A percentile compares a stretch with the other conserved stretches of the same genome.
Evolutionary conservation across 2,329 filamentous ascomycete genomes (phyloP).

Genomic region (Parastagonospora nodorum): DNA sequence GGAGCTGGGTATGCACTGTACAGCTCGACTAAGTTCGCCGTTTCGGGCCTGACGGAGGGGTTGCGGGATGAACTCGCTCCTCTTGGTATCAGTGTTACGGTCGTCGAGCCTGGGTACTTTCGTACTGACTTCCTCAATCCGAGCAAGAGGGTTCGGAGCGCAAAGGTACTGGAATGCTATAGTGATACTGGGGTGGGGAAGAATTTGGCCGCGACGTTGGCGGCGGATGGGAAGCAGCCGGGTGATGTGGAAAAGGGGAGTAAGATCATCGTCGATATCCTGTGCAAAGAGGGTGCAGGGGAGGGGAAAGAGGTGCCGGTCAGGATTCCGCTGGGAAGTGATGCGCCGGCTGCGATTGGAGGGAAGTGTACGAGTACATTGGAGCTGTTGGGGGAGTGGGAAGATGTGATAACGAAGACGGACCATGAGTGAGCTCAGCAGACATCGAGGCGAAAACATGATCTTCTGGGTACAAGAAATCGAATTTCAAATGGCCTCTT

Average conservation of each 20-base stretch:
- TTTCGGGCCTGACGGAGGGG: conserved; percentile 51
- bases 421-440: conserved; percentile 15
- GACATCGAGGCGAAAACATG: background rate
- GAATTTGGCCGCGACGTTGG: conserved; percentile 38
- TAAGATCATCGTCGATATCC: conserved; percentile 59
- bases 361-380: conserved; percentile 23
- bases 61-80: conserved; percentile 52
- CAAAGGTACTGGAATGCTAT: conserved; percentile 34
- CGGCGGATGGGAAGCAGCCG: conserved; percentile 55
- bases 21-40: conserved; percentile 53
- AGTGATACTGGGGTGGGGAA: conserved; percentile 42
- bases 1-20: conserved; percentile 52
- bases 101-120: conserved; percentile 58
- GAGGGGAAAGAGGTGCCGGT: conserved; percentile 58
- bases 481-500: no score
- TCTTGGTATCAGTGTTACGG: conserved; percentile 51
- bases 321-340: conserved; percentile 58
- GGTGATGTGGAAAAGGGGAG: conserved; percentile 62
- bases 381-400: conserved; percentile 43
- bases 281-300: conserved; percentile 57
- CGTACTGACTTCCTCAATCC: conserved; percentile 54
- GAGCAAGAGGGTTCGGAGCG: conserved; percentile 19
- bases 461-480: no score
- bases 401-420: conserved; percentile 26
- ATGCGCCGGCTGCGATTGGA: conserved; percentile 14